Percentiles rank a stretch among this genome's conserved stretches.
Evolutionary conservation across 345 rosid species (phyloP).

Genomic region (Syzygium aromaticum): DNA sequence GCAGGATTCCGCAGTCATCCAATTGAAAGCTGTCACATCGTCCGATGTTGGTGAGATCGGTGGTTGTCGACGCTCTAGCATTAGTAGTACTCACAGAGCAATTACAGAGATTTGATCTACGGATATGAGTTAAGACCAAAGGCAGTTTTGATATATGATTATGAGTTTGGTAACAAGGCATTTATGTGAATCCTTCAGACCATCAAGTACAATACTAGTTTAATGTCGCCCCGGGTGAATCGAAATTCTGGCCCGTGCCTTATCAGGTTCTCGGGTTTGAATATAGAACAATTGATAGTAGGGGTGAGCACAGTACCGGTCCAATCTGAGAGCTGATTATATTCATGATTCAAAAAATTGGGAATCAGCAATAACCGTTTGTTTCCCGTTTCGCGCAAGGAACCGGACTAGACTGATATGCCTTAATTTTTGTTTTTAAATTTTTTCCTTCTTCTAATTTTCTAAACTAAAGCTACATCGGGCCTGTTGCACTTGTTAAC

Average conservation of each 20-base stretch:
- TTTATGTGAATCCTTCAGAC: not conserved
- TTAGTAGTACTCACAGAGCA: not conserved
- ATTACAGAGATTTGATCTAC: not conserved
- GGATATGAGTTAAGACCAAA: not conserved
- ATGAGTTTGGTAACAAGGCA: not conserved
- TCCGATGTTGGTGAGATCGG: not conserved
- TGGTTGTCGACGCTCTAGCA: not conserved
- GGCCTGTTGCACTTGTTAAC: not conserved
- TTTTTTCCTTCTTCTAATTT: not conserved
- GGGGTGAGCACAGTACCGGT: fast-evolving
- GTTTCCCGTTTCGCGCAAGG: fast-evolving
- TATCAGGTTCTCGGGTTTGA: not conserved
- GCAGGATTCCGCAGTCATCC: not conserved
- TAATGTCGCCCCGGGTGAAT: not conserved
- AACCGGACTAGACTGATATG: not conserved
- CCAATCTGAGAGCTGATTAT: not conserved
- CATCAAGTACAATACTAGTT: not conserved
- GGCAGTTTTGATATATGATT: not conserved
- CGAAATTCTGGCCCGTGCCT: not conserved
- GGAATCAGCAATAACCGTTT: not conserved
- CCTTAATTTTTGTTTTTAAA: not conserved
- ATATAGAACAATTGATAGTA: not conserved
- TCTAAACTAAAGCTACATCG: not conserved
- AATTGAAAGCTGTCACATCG: not conserved
- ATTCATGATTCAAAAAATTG: not conserved